phyloP scores from a whole-genome alignment of 345 rosid genomes.

The Linum tenue region DNA sequence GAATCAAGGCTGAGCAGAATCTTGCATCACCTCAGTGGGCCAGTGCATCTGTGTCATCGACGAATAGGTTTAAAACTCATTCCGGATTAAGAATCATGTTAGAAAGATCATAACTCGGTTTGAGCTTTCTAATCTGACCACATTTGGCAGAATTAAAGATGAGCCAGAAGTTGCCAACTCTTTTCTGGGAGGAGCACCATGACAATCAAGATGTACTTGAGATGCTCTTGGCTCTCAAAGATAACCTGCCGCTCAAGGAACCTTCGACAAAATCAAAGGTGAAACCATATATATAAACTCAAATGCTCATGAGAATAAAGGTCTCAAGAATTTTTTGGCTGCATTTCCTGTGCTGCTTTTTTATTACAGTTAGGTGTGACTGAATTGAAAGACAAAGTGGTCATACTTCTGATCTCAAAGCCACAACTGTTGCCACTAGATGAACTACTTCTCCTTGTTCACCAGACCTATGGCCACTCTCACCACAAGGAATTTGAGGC shows the following conservation, averaged over 20 bases:
- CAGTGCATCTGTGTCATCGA: constrained; percentile 46
- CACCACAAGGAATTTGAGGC: constrained; percentile 24
- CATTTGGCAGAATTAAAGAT: constrained; percentile 41
- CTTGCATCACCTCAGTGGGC: constrained; percentile 32
- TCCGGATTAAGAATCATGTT: background rate
- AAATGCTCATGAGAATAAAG: constrained; percentile 1
- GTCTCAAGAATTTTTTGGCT: background rate
- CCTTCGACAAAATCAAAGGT: constrained; percentile 39
- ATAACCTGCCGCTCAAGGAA: constrained; percentile 54
- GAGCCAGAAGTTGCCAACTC: constrained; percentile 40
- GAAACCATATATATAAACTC: too few species aligned
- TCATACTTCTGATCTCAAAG: constrained; percentile 52
- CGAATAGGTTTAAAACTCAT: constrained; percentile 37
- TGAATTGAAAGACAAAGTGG: constrained; percentile 51
- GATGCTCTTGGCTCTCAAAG: constrained; percentile 39
- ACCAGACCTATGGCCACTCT: constrained; percentile 46
- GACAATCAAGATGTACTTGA: constrained; percentile 65
- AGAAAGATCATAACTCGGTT: background rate
- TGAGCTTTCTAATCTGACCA: background rate
- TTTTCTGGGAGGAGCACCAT: constrained; percentile 27
- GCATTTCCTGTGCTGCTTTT: constrained; percentile 9
- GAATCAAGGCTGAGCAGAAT: constrained; percentile 36
- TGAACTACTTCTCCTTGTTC: constrained; percentile 44
- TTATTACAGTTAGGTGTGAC: constrained; percentile 34
- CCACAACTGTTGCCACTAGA: constrained; percentile 46